A percentile compares a stretch with the other conserved stretches of the same genome.
Evolutionary conservation across 139 green algal species (phyloP).

Genomic region (Micractinium conductrix): DNA sequence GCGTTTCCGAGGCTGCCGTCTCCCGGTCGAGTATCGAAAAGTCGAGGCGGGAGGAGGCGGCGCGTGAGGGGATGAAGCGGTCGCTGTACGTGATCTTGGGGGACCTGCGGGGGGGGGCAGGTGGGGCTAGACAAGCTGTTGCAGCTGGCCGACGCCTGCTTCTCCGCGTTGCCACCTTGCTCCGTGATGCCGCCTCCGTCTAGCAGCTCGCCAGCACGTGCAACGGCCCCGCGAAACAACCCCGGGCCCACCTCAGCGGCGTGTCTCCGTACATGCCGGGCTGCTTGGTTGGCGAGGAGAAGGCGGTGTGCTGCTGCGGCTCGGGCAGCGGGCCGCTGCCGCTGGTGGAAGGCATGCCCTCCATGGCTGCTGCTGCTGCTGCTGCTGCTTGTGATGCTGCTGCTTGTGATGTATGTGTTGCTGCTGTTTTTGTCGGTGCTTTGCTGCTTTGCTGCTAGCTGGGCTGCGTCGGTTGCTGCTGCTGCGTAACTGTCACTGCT

Average conservation of each 20-base stretch:
- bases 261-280: not conserved
- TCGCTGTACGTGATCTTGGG: constrained; percentile 76
- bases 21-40: constrained; percentile 81
- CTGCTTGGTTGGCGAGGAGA: constrained; percentile 6
- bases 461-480: no score
- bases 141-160: no score
- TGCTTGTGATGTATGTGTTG: not conserved
- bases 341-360: constrained; percentile 15
- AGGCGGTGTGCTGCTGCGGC: constrained; percentile 22
- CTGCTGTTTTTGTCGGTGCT: not conserved
- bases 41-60: constrained; percentile 68
- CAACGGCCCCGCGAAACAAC: no score
- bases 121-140: no score
- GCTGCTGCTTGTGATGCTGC: not conserved
- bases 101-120: not conserved
- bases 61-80: constrained; percentile 84
- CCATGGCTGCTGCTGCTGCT: not conserved
- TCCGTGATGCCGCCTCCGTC: no score
- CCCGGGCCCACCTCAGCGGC: constrained; percentile 4
- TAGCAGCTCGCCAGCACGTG: no score
- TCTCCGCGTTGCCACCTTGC: no score
- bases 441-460: not conserved
- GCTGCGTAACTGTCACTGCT: not conserved
- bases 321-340: not conserved
- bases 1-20: constrained; percentile 48